These are phyloP conservation scores for Trametes punicea DNA, from an alignment of 768 basidiomycete species.

Conservation along the genomic window DNA sequence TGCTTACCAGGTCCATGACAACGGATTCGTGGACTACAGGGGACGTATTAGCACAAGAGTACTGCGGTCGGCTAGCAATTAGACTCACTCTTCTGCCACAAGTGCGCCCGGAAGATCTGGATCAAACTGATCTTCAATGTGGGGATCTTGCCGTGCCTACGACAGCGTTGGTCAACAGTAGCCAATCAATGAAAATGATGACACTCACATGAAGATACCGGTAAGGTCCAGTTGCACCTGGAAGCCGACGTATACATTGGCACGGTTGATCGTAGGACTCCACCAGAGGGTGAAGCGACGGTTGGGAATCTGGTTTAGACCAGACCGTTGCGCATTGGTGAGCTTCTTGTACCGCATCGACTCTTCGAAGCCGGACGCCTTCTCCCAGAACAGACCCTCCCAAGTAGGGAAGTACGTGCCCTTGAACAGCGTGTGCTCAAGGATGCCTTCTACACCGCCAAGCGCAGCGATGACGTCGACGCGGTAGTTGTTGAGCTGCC, in stretches of 20 bases:
- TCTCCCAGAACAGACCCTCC: slow-evolving; percentile 99
- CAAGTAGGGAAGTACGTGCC: slow-evolving; percentile 97
- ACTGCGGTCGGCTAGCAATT: slow-evolving; percentile 21
- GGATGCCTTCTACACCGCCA: slow-evolving; percentile 93
- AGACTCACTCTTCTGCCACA: slow-evolving; percentile 97
- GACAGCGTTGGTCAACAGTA: slow-evolving; percentile 6
- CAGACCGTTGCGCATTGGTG: slow-evolving; percentile 97
- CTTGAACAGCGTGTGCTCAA: slow-evolving; percentile 97
- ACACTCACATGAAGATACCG: slow-evolving; percentile 82
- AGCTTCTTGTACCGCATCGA: slow-evolving; percentile 95
- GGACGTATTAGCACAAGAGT: slow-evolving; percentile 11
- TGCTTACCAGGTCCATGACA: slow-evolving; percentile 79
- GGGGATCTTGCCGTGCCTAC: slow-evolving; percentile 95
- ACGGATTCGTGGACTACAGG: slow-evolving; percentile 80
- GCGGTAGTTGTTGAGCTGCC: slow-evolving; percentile 97
- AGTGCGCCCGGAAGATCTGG: slow-evolving; percentile 99
- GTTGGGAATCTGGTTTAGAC: slow-evolving; percentile 97
- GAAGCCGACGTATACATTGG: slow-evolving; percentile 99
- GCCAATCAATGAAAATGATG: background rate
- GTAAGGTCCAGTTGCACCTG: slow-evolving; percentile 98
- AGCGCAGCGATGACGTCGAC: slow-evolving; percentile 98
- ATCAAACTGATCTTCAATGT: slow-evolving; percentile 98
- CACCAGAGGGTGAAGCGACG: slow-evolving; percentile 99
- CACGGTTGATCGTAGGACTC: slow-evolving; percentile 98
- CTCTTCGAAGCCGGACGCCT: slow-evolving; percentile 94